Conservation (phyloP, 257 asterid species). For the Voacanga thouarsii region DNA sequence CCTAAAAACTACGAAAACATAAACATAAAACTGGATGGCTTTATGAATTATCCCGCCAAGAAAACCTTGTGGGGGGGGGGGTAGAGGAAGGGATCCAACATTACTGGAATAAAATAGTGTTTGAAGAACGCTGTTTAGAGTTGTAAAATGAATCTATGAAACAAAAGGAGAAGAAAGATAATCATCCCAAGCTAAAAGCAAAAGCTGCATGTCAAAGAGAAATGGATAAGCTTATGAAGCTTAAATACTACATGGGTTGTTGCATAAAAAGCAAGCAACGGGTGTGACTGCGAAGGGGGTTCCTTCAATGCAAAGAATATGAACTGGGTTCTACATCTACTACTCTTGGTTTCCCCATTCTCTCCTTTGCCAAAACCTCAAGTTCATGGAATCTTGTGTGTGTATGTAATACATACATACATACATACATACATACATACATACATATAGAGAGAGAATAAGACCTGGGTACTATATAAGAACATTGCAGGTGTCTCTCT, state of each 20-base stretch:
- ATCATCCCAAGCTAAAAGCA: conserved; percentile 29
- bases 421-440: background rate
- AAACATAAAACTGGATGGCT: background rate
- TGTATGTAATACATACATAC: background rate
- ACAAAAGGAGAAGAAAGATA: background rate
- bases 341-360: conserved; percentile 3
- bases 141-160: conserved; percentile 4
- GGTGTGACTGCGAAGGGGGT: conserved; percentile 15
- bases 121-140: background rate
- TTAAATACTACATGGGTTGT: conserved; percentile 26
- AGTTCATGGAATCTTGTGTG: background rate
- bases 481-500: background rate
- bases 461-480: background rate
- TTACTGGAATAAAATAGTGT: conserved; percentile 16
- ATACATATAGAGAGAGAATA: background rate
- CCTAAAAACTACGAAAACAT: background rate
- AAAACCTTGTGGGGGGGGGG: background rate
- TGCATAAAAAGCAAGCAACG: conserved; percentile 36
- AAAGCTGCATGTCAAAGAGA: conserved; percentile 25
- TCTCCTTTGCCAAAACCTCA: conserved; percentile 3
- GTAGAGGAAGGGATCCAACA: conserved; percentile 15
- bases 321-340: conserved; percentile 19
- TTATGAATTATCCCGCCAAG: background rate
- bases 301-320: conserved; percentile 35
- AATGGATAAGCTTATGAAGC: conserved; percentile 32